Evolutionary conservation across 1,139 yeast genomes (phyloP), one percentile per base, ranked within the genome.

Genomic region (Casaregolazyma lundiana): DNA sequence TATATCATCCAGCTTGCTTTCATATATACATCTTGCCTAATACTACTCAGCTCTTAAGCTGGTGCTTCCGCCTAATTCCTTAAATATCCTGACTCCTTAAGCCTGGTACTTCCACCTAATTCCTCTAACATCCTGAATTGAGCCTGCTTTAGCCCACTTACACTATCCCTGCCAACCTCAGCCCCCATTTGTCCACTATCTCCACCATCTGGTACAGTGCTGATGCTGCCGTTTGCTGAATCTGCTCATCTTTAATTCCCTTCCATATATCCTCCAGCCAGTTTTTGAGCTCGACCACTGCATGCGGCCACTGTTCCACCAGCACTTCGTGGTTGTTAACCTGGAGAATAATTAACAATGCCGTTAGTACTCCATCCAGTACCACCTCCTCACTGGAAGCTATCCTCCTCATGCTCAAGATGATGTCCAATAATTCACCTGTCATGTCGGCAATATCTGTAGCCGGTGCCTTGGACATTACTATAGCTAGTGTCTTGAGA

Each of bases 401-500:
- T 41, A 47, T 39, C 2, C 45, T 42, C 6, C 61, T 48, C 21
- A 57, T 49, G 11, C 54, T 40, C 19, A 58, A 58, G 1, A 72
- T 58, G 2, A 81, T 60, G 1, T 68, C 63, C 17, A 82, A 55
- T 46, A 72, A 64, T 53, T 82, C 90, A 2, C 67, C 62, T 0
- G 77, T 67, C 87, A 84, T 81, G 37, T 78, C 85, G 1, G 67
- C 63, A 17, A 79, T 55, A 47, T 77, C 76, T 0, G 78, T 63
- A 0, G 88, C 87, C 52, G 75, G 75, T 0, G 84, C 80, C 43
- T 80, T 68, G 46, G 78, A 78, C 21, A 81, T 61, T 5, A 84
- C 56, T 18, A 84, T 59, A 0, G 80, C 72, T 49, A 84, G 59
- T 0, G 87, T 80, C 47, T 78, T 75, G 45, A 84, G 56, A 59